Evolutionary conservation across 2,329 filamentous ascomycete genomes (phyloP).

Genomic region (Aspergillus latus): DNA sequence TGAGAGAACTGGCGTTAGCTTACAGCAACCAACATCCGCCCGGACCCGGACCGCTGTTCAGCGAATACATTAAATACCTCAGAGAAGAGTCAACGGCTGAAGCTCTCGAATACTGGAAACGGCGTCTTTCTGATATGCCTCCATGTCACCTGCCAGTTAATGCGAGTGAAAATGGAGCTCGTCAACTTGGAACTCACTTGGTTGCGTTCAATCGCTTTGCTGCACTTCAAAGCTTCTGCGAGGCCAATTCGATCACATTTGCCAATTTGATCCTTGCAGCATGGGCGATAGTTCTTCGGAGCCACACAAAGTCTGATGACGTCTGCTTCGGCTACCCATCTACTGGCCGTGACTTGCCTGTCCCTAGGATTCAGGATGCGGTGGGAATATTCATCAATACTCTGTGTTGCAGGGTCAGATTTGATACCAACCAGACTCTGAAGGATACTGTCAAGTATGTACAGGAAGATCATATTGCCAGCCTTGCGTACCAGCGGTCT

Average conservation of each 20-base stretch:
- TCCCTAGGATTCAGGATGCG: constrained; percentile 47
- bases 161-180: constrained; percentile 1
- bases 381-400: constrained; percentile 57
- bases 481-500: constrained; percentile 52
- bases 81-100: constrained; percentile 27
- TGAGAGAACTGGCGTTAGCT: constrained; percentile 33
- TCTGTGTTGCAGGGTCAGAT: constrained; percentile 52
- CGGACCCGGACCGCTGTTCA: constrained; percentile 33
- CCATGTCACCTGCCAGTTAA: constrained; percentile 31
- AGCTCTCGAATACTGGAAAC: constrained; percentile 37
- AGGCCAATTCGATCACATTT: constrained; percentile 32
- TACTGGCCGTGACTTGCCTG: constrained; percentile 46
- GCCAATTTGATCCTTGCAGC: constrained; percentile 39
- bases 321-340: constrained; percentile 45
- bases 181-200: constrained; percentile 14
- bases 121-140: constrained; percentile 33
- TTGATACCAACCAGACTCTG: constrained; percentile 35
- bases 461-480: constrained; percentile 49
- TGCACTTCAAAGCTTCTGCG: constrained; percentile 35
- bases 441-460: constrained; percentile 44
- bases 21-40: constrained; percentile 33
- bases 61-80: constrained; percentile 40
- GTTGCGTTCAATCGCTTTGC: constrained; percentile 25
- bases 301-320: constrained; percentile 36
- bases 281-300: constrained; percentile 41